Conservation (phyloP, 2,329 filamentous ascomycete genomes). For the Endocalyx cinctus region DNA sequence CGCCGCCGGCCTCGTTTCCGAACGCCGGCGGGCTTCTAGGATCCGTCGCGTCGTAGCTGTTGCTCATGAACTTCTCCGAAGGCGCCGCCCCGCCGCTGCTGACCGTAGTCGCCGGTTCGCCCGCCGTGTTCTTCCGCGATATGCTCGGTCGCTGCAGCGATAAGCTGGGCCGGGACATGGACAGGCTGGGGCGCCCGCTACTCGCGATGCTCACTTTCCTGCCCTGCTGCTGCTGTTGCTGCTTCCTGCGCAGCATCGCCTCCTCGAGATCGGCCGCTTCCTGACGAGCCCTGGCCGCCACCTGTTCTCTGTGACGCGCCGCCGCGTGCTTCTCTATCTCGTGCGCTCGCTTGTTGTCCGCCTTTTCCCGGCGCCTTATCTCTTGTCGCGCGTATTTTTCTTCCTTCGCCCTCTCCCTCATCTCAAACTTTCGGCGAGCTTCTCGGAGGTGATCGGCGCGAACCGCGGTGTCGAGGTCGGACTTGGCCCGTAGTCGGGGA, state of each 20-base stretch:
- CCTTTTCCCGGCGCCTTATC: slow-evolving; percentile 53
- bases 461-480: slow-evolving; percentile 51
- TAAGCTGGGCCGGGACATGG: slow-evolving; percentile 22
- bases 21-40: slow-evolving; percentile 21
- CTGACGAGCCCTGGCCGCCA: slow-evolving; percentile 36
- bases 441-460: slow-evolving; percentile 55
- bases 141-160: slow-evolving; percentile 18
- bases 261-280: slow-evolving; percentile 27
- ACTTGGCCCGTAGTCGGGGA: slow-evolving; percentile 53
- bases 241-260: slow-evolving; percentile 18
- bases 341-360: slow-evolving; percentile 51
- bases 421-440: slow-evolving; percentile 59
- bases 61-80: slow-evolving; percentile 47
- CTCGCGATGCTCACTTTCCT: slow-evolving; percentile 26
- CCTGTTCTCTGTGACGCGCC: slow-evolving; percentile 40
- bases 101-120: slow-evolving; percentile 40
- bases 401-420: slow-evolving; percentile 57
- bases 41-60: slow-evolving; percentile 41
- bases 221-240: slow-evolving; percentile 18
- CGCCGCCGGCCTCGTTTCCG: slow-evolving; percentile 27
- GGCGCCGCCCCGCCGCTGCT: slow-evolving; percentile 43
- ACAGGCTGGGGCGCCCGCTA: slow-evolving; percentile 24
- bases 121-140: slow-evolving; percentile 19
- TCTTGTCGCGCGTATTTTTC: slow-evolving; percentile 59
- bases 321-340: slow-evolving; percentile 44